Conservation (phyloP, 306 rosid species). For the Inga leiocalycina region DNA sequence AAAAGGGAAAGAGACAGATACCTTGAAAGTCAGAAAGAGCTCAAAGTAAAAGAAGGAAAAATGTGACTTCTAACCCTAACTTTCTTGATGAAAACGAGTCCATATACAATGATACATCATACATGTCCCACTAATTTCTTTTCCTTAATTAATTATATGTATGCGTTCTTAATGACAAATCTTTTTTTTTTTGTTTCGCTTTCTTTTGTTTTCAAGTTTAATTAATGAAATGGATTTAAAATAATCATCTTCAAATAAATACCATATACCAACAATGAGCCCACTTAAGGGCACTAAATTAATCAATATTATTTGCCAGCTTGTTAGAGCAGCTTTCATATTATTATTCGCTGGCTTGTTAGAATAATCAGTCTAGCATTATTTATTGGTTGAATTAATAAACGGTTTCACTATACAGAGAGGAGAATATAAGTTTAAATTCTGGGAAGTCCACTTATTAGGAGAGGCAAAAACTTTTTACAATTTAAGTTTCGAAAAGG, state of each 20-base stretch:
- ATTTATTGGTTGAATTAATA: too few species aligned
- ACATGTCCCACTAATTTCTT: not conserved
- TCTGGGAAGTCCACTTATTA: too few species aligned
- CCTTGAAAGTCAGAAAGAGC: slow-evolving; percentile 12
- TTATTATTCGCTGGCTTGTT: too few species aligned
- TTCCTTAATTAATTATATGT: not conserved
- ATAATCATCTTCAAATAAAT: not conserved
- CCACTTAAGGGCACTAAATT: too few species aligned
- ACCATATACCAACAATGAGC: not conserved
- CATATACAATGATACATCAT: not conserved
- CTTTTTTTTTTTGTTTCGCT: not conserved
- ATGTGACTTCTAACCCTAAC: not conserved
- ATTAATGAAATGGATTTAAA: not conserved
- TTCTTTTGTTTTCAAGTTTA: not conserved
- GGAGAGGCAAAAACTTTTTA: too few species aligned
- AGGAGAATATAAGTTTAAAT: too few species aligned
- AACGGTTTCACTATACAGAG: too few species aligned
- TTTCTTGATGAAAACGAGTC: slow-evolving; percentile 18
- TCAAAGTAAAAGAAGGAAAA: not conserved
- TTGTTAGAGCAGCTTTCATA: too few species aligned
- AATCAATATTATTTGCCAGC: too few species aligned
- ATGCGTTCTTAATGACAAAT: not conserved
- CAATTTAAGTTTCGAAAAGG: too few species aligned
- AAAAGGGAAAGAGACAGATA: slow-evolving; percentile 5
- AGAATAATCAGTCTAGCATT: too few species aligned